These are phyloP conservation scores for Cetraspora pellucida DNA, from an alignment of 192 early-diverging fungal species.

Conservation along the genomic window DNA sequence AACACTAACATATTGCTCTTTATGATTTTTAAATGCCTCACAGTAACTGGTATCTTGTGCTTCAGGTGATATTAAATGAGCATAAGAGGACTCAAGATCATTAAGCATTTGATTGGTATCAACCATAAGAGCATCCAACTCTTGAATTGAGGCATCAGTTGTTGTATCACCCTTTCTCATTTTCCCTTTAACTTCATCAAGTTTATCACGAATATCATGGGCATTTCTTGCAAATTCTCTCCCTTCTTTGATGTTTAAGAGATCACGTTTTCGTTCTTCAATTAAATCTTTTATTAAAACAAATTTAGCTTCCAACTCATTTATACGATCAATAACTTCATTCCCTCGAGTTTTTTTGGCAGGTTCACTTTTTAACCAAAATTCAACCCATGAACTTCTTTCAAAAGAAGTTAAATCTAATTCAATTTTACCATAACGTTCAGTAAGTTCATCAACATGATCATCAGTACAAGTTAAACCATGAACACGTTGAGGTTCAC, in stretches of 20 bases:
- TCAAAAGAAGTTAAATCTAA: constrained; percentile 28
- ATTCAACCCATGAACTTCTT: constrained; percentile 31
- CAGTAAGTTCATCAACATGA: constrained; percentile 29
- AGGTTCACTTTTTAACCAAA: constrained; percentile 29
- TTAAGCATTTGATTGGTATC: constrained; percentile 4
- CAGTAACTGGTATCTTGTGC: constrained; percentile 14
- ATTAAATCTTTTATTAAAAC: constrained; percentile 15
- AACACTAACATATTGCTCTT: neutral
- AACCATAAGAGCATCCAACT: constrained; percentile 25
- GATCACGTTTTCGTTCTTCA: constrained; percentile 21
- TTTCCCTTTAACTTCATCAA: constrained; percentile 24
- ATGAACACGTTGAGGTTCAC: constrained; percentile 33
- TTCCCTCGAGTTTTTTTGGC: constrained; percentile 2
- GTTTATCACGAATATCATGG: constrained; percentile 26
- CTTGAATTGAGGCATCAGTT: constrained; percentile 33
- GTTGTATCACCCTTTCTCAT: constrained; percentile 30
- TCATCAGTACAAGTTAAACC: constrained; percentile 34
- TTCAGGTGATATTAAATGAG: constrained; percentile 1
- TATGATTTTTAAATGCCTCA: neutral
- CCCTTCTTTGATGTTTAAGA: constrained; percentile 17
- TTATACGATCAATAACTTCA: constrained; percentile 4
- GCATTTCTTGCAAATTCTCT: constrained; percentile 20
- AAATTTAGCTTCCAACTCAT: constrained; percentile 16
- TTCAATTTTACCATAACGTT: constrained; percentile 25
- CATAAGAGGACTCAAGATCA: neutral